A percentile compares a stretch with the other conserved stretches of the same genome.
Evolutionary conservation across 306 rosid species (phyloP).

Genomic region (Sophora flavescens): DNA sequence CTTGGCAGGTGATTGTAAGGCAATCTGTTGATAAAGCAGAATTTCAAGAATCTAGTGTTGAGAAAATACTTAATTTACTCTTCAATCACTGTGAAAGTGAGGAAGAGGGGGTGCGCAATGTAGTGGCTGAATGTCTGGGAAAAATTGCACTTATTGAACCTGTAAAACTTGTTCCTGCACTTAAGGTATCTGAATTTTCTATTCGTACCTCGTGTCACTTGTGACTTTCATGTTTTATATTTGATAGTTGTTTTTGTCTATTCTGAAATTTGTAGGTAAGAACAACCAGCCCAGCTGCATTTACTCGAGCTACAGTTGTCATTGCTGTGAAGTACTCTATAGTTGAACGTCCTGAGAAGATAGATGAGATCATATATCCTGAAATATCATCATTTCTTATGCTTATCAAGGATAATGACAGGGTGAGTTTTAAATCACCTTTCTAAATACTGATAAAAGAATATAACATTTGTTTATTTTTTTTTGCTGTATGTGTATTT

Average conservation of each 20-base stretch:
- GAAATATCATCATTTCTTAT: conserved; percentile 92
- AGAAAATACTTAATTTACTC: conserved; percentile 92
- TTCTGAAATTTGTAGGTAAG: conserved; percentile 65
- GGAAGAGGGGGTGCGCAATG: conserved; percentile 99
- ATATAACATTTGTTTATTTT: conserved; percentile 24
- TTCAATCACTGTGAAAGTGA: conserved; percentile 98
- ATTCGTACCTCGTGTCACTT: conserved; percentile 30
- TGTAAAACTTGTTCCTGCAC: conserved; percentile 95
- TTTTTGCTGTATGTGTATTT: conserved; percentile 35
- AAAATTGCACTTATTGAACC: conserved; percentile 98
- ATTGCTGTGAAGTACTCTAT: conserved; percentile 97
- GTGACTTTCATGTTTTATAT: conserved; percentile 41
- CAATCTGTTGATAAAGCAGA: conserved; percentile 97
- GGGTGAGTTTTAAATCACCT: conserved; percentile 62
- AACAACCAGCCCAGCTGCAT: conserved; percentile 90
- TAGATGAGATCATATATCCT: conserved; percentile 93
- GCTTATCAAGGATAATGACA: conserved; percentile 96
- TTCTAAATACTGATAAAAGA: conserved; percentile 26
- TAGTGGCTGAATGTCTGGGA: conserved; percentile 97
- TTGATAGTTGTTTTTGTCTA: conserved; percentile 36
- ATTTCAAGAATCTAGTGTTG: conserved; percentile 94
- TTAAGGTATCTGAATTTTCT: conserved; percentile 67
- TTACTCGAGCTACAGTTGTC: conserved; percentile 98
- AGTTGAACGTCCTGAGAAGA: conserved; percentile 97
- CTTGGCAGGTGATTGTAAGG: conserved; percentile 89